Evolutionary conservation across 2,329 filamentous ascomycete species (phyloP), one percentile per base, ranked within the genome.

Genomic region (Thelonectria blattea): DNA sequence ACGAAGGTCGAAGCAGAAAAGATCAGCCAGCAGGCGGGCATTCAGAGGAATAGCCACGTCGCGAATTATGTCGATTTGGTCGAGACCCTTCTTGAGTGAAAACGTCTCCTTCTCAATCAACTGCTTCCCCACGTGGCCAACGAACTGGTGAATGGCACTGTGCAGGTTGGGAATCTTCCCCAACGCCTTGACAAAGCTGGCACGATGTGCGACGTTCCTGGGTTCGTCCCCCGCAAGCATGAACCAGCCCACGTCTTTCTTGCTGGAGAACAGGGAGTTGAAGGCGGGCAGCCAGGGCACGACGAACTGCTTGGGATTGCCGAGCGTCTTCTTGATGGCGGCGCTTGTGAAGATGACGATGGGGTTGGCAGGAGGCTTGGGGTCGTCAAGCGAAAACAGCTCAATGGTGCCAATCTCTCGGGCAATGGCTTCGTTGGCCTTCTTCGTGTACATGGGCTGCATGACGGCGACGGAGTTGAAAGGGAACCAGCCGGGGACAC

Each of bases 41-140:
- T 85, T 86, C 1, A 83, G 76, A 11, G 87, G 83, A 61, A 88
- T 87, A 15, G 83, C 84, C 14, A 89, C 81, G 50, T 88, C 84
- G 12, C 78, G 76, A 54, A 80, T 73, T 18, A 80, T 63, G 49
- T 80, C 78, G 27, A 80, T 69, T 63, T 80, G 78, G 59, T 74
- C 68, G 1, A 80, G 72, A 0, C 74, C 76, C 37, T 75, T 65
- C 52, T 68, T 68, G 17, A 80, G 59, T 24, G 61, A 68, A 56
- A 80, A 79, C 0, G 72, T 67, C 65, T 78, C 75, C 61, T 76
- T 74, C 20, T 75, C 62, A 15, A 80, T 73, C 78, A 83, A 65
- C 82, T 71, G 58, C 2, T 61, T 30, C 5, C 78, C 78, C 2
- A 73, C 72, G 2, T 64, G 65, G 37, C 73, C 67, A 37, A 80